A percentile compares a stretch with the other conserved stretches of the same genome.
phyloP scores from a whole-genome alignment of 345 rosid genomes.

The Eucalyptus sideroxylon region DNA sequence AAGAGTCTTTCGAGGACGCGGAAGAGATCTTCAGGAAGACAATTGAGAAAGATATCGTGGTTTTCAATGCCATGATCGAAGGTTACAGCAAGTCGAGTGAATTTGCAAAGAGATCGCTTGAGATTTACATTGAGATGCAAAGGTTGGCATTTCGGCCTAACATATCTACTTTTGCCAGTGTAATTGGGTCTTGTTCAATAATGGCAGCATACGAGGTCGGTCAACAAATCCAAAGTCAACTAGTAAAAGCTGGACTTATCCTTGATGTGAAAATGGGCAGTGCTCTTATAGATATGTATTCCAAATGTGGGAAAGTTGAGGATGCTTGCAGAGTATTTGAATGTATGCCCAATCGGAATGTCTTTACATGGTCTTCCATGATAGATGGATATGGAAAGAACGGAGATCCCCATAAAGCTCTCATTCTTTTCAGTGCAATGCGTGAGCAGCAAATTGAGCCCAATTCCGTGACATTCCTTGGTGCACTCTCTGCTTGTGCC shows the following conservation, averaged over 20 bases:
- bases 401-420: constrained; percentile 66
- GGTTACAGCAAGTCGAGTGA: constrained; percentile 61
- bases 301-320: constrained; percentile 66
- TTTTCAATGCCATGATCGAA: constrained; percentile 92
- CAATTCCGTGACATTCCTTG: constrained; percentile 75
- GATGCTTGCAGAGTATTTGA: constrained; percentile 57
- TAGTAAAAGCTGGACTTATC: constrained; percentile 41
- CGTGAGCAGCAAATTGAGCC: constrained; percentile 32
- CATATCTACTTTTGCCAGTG: constrained; percentile 67
- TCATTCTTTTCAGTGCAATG: constrained; percentile 53
- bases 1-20: constrained; percentile 42
- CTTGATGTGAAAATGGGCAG: constrained; percentile 65
- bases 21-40: constrained; percentile 49
- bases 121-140: constrained; percentile 58
- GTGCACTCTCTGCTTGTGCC: constrained; percentile 78
- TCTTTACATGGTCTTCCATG: constrained; percentile 93
- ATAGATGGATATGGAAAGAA: constrained; percentile 96
- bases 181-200: constrained; percentile 74
- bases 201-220: constrained; percentile 52
- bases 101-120: constrained; percentile 41
- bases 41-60: constrained; percentile 56
- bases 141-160: constrained; percentile 46
- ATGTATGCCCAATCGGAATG: constrained; percentile 54
- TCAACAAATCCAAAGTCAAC: constrained; percentile 65
- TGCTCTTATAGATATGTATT: constrained; percentile 83